Base-by-base conservation (phyloP, 139 green algal species). In the Diplosphaera chodatii region DNA sequence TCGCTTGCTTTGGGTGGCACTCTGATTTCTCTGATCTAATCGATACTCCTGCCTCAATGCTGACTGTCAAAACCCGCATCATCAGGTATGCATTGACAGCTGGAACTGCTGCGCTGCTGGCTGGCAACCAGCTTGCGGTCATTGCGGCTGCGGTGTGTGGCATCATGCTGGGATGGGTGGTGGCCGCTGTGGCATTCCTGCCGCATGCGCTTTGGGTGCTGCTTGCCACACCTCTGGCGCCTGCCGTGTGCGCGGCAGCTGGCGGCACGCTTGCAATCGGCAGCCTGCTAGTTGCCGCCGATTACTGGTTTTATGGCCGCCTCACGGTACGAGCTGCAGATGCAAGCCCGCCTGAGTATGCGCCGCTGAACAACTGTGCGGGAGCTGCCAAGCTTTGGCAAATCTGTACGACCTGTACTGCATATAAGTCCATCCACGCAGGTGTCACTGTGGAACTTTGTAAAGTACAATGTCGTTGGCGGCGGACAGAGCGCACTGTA, bases 121-220 rank as follows among this genome's bases (percentile, higher is more conserved):
- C 74, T 23, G 40, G 71, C 2, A 32, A 75, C 32, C 68, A 70
- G 0, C 32, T 34, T n/a, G 28, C 37, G 4, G 80, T 85, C 3
- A 84, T 91, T 0, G 37, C 68, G 0, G 67, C 73, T 15, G 78
- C 86, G 22, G 83, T 78, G 0, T 64, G 86, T 13, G 90, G 85
- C 20, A 77, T 93, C 16, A 27, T 94, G 15, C 79, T 90, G 75
- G 91, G 91, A n/a, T 96, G 91, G 91, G 69, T 80, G 8, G 91
- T 96, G 8, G 83, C 83, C 18, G 66, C 55, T 1, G 41, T 93
- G 1, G 82, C 85, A 16, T 83, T 86, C 31, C 33, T 88, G 13
- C 87, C 89, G 2, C 82, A 86, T 67, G 88, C 88, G 4, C 33
- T 91, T 2, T 82, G 63, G 70, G 78, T 90, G 34, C 71, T 88